A percentile compares a stretch with the other conserved stretches of the same genome.
Evolutionary conservation across 2,329 filamentous ascomycete species (phyloP).

Genomic region (Cylindrodendrum hubeiense): DNA sequence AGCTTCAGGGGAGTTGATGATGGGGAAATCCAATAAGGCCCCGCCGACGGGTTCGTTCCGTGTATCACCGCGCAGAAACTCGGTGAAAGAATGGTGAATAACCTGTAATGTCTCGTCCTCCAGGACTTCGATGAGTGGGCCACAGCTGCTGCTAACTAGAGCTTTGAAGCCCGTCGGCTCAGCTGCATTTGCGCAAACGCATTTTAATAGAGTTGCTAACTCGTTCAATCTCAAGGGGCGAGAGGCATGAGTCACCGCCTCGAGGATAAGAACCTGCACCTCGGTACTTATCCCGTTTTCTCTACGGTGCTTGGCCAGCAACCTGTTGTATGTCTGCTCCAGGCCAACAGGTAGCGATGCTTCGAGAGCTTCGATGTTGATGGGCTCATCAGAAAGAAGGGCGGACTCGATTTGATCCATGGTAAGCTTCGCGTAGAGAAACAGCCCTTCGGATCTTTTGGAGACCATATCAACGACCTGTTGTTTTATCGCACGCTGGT

Average conservation of each 20-base stretch:
- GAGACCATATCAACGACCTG: conserved; percentile 35
- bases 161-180: conserved; percentile 45
- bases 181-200: conserved; percentile 37
- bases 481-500: conserved; percentile 16
- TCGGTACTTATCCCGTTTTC: conserved; percentile 44
- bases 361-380: conserved; percentile 22
- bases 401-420: conserved; percentile 36
- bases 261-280: conserved; percentile 52
- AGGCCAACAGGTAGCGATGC: conserved; percentile 35
- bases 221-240: conserved; percentile 56
- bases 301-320: conserved; percentile 52
- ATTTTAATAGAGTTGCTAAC: conserved; percentile 41
- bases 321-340: conserved; percentile 47
- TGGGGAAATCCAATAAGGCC: conserved; percentile 24
- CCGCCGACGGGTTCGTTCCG: conserved; percentile 4
- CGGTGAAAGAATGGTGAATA: conserved; percentile 62
- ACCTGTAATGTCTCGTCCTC: conserved; percentile 59
- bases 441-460: conserved; percentile 31
- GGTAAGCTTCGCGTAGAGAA: conserved; percentile 40
- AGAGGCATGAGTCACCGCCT: conserved; percentile 54
- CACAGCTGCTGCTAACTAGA: conserved; percentile 52
- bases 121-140: conserved; percentile 57
- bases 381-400: not conserved
- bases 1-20: conserved; percentile 30
- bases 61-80: conserved; percentile 53